Evolutionary conservation across 163 green algal species (phyloP), one percentile per base, ranked within the genome.

Genomic region (Scenedesmus sp.): DNA sequence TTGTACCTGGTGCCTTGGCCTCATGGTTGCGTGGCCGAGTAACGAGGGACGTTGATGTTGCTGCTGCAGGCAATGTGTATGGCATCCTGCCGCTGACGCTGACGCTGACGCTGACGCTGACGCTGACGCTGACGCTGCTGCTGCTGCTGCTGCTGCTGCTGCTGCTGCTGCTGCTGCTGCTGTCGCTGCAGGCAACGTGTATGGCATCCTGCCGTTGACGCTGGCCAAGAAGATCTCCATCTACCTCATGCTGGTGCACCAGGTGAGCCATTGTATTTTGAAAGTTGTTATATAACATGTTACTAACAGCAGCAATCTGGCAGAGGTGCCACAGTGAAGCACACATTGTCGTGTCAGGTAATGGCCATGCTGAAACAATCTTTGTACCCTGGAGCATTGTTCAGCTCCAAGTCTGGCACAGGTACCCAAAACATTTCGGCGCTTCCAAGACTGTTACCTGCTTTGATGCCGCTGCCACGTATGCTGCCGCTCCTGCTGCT

Each of bases 1-100:
- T 46, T 46, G 34, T 46, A 46, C 34, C 34, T 46, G 34, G 34
- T 46, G 34, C 34, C 34, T 46, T 46, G 34, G 34, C 34, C 34
- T 46, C 34, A 46, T 46, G 34, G 34, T 46, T 46, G 34, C 34
- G 34, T 46, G 34, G 34, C 34, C 34, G 34, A 46, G 34, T 46
- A 46, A 46, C 34, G 34, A 46, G 34, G 34, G 34, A 46, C 34
- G 26, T 23, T 64, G 62, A 59, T 86, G 70, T 52, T 91, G 54
- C 67, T 85, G 59, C 10, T 91, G 87, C 66, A 92, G 89, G 83
- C 89, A 92, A 89, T 88, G 89, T 92, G 89, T 89, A 90, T 55
- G 89, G 89, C 66, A 77, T 92, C 15, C 57, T 92, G 55, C 89
- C 83, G 34, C 82, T 87, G 7, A 92, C 34, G 1, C 0, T 56